Evolutionary conservation across 352 stramenopile genomes (phyloP).

Genomic region (Thalassiosira sp.): DNA sequence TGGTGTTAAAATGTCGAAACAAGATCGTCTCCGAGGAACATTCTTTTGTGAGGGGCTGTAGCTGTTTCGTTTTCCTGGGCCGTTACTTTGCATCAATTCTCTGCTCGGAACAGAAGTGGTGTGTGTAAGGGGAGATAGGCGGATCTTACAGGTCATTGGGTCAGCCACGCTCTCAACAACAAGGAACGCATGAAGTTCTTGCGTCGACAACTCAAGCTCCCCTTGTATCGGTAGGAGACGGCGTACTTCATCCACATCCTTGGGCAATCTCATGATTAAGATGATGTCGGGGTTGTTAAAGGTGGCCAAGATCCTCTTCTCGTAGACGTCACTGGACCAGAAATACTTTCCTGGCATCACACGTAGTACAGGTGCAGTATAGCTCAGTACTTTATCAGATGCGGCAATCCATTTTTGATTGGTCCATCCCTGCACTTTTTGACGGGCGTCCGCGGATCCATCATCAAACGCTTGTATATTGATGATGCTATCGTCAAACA

Average conservation of each 20-base stretch:
- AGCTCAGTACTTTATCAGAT: slow-evolving; percentile 14
- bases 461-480: slow-evolving; percentile 16
- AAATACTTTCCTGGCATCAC: slow-evolving; percentile 34
- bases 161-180: slow-evolving; percentile 74
- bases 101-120: slow-evolving; percentile 54
- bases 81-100: slow-evolving; percentile 10
- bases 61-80: not conserved
- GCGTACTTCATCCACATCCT: slow-evolving; percentile 52
- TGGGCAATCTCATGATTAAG: slow-evolving; percentile 58
- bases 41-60: slow-evolving; percentile 27
- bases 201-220: slow-evolving; percentile 14
- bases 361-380: slow-evolving; percentile 46
- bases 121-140: slow-evolving; percentile 73
- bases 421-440: slow-evolving; percentile 32
- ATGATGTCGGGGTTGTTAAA: slow-evolving; percentile 64
- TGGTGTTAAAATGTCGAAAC: slow-evolving; percentile 75
- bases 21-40: slow-evolving; percentile 49
- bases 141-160: slow-evolving; percentile 67
- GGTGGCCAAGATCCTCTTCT: slow-evolving; percentile 50
- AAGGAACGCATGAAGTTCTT: slow-evolving; percentile 45
- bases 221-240: slow-evolving; percentile 48
- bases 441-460: slow-evolving; percentile 10
- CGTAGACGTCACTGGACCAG: slow-evolving; percentile 49
- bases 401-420: slow-evolving; percentile 31
- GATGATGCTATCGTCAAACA: slow-evolving; percentile 34